These are phyloP conservation scores for Pseudopyricularia cyperi DNA, from an alignment of 2,329 filamentous ascomycete species.

Conservation along the genomic window DNA sequence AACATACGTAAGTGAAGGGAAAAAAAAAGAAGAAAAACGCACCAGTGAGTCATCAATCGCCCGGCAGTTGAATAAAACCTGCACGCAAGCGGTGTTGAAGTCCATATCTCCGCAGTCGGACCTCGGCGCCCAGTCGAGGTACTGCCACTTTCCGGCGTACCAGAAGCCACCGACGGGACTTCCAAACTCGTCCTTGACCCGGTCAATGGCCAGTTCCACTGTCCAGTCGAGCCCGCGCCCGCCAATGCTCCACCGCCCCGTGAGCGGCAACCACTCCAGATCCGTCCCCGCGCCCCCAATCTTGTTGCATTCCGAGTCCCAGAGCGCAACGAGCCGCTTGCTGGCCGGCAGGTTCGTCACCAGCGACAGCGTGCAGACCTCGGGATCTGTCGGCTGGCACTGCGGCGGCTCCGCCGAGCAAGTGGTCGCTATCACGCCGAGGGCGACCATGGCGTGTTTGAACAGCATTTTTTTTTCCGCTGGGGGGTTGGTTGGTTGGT, in stretches of 20 bases:
- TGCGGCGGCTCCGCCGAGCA: neutral
- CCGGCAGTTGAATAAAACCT: neutral
- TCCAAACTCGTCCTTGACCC: neutral
- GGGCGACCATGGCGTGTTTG: too few species aligned
- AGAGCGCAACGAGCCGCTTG: neutral
- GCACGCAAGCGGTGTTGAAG: neutral
- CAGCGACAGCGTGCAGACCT: neutral
- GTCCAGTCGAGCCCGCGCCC: neutral
- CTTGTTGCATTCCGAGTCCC: neutral
- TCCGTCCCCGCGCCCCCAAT: neutral
- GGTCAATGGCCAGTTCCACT: neutral
- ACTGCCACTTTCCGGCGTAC: neutral
- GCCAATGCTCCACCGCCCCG: neutral
- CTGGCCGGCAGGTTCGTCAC: neutral
- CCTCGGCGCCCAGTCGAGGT: neutral
- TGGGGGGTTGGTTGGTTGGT: too few species aligned
- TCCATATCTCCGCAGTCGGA: neutral
- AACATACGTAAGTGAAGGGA: neutral
- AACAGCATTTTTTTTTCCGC: too few species aligned
- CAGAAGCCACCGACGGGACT: neutral
- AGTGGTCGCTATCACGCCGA: neutral
- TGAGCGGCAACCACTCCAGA: neutral
- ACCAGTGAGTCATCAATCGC: neutral
- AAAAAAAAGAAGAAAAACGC: neutral
- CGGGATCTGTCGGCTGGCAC: neutral